Percentiles rank a stretch among this genome's conserved stretches.
phyloP scores from a whole-genome alignment of 306 rosid genomes.

The Lupinus albus region DNA sequence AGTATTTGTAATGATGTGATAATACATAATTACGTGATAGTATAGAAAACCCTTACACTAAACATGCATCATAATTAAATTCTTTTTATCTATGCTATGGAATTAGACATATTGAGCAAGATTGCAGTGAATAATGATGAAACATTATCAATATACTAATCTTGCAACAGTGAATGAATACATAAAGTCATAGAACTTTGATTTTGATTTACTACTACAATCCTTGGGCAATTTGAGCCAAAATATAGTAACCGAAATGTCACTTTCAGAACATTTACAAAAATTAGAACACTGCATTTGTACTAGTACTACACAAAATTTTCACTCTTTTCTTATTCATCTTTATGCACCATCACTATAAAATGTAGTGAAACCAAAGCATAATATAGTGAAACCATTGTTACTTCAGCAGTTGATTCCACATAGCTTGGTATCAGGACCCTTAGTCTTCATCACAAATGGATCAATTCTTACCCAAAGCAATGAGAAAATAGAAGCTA shows the following conservation, averaged over 20 bases:
- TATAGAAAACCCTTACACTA: no score
- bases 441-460: constrained; percentile 70
- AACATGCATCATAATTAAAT: no score
- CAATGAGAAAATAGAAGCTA: constrained; percentile 86
- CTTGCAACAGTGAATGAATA: constrained; percentile 24
- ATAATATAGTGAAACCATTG: constrained; percentile 23
- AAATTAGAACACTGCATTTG: constrained; percentile 50
- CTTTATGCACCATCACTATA: constrained; percentile 41
- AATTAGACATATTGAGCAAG: background rate
- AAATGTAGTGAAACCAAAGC: no score
- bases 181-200: background rate
- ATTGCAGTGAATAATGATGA: background rate
- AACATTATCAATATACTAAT: background rate
- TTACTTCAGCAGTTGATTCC: constrained; percentile 74
- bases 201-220: constrained; percentile 28
- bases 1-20: background rate
- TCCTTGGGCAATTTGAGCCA: constrained; percentile 31
- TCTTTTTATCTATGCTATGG: constrained; percentile 1
- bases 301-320: constrained; percentile 56
- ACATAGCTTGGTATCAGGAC: constrained; percentile 66
- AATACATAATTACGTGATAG: no score
- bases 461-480: constrained; percentile 85
- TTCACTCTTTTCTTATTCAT: constrained; percentile 62
- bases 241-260: constrained; percentile 41
- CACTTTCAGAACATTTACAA: constrained; percentile 52